Evolutionary conservation across 257 asterid genomes (phyloP).

Genomic region (Ajuga chamaepitys): DNA sequence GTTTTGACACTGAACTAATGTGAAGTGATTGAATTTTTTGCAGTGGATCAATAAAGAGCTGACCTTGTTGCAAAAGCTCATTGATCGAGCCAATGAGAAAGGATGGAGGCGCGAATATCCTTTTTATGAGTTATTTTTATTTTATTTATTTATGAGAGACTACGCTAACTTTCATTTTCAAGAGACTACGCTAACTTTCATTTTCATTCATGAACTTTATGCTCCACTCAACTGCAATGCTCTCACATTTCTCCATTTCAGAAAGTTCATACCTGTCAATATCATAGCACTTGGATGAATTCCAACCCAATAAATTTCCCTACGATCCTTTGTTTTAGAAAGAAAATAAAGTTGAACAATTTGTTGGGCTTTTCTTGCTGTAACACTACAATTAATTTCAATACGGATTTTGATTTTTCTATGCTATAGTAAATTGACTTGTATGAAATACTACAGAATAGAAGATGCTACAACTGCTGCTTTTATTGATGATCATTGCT

Average conservation of each 20-base stretch:
- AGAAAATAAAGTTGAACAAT: not conserved
- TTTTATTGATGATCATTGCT: not conserved
- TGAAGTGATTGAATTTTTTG: conserved; percentile 12
- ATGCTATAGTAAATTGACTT: not conserved
- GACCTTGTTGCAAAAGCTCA: conserved; percentile 32
- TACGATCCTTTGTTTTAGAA: not conserved
- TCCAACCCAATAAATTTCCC: not conserved
- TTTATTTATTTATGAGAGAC: conserved; percentile 2
- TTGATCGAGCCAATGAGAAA: conserved; percentile 68
- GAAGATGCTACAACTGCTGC: not conserved
- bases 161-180: not conserved
- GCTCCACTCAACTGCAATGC: not conserved
- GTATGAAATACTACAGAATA: not conserved
- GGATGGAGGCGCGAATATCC: conserved; percentile 92
- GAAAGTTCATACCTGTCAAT: not conserved
- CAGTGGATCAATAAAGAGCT: conserved; percentile 76
- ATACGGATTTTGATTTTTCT: not conserved
- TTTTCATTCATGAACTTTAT: conserved; percentile 2
- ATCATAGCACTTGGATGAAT: not conserved
- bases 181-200: not conserved
- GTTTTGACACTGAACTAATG: not conserved
- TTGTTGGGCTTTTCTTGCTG: not conserved
- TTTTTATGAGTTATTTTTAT: conserved; percentile 25
- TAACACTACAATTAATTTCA: not conserved
- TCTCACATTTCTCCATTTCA: not conserved